Conservation (phyloP, 2,329 filamentous ascomycete species). For the Fusarium albidum region DNA sequence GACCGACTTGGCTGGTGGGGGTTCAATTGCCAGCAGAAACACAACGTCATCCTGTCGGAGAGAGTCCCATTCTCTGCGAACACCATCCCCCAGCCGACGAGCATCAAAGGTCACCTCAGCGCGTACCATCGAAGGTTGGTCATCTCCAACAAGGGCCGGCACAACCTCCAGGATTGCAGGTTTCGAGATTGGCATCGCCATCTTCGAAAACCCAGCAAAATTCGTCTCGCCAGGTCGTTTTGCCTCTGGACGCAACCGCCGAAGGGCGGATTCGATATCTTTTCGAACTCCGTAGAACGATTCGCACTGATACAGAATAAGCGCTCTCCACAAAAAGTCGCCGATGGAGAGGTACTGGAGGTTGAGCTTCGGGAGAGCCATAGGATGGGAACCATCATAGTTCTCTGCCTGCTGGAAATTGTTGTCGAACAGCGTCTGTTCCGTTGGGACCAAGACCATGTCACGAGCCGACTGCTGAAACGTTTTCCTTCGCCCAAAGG, state of each 20-base stretch:
- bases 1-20: conserved; percentile 59
- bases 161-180: conserved; percentile 88
- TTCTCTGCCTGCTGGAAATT: conserved; percentile 81
- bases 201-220: conserved; percentile 88
- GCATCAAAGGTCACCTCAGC: conserved; percentile 89
- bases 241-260: conserved; percentile 76
- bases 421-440: conserved; percentile 80
- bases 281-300: conserved; percentile 93
- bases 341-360: conserved; percentile 94
- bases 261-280: conserved; percentile 84
- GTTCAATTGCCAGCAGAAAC: conserved; percentile 82
- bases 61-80: conserved; percentile 89
- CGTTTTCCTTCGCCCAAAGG: conserved; percentile 78
- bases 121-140: conserved; percentile 82
- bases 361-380: conserved; percentile 94
- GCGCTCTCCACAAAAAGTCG: conserved; percentile 96
- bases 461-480: conserved; percentile 82
- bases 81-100: conserved; percentile 75
- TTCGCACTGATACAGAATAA: conserved; percentile 88
- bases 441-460: conserved; percentile 83
- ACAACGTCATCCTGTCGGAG: conserved; percentile 88
- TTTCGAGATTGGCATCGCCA: conserved; percentile 88
- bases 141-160: conserved; percentile 82
- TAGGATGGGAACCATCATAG: conserved; percentile 85
- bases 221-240: conserved; percentile 70